Evolutionary conservation across 2,329 filamentous ascomycete species (phyloP), one percentile per base, ranked within the genome.

Genomic region (Exophiala mesophila): DNA sequence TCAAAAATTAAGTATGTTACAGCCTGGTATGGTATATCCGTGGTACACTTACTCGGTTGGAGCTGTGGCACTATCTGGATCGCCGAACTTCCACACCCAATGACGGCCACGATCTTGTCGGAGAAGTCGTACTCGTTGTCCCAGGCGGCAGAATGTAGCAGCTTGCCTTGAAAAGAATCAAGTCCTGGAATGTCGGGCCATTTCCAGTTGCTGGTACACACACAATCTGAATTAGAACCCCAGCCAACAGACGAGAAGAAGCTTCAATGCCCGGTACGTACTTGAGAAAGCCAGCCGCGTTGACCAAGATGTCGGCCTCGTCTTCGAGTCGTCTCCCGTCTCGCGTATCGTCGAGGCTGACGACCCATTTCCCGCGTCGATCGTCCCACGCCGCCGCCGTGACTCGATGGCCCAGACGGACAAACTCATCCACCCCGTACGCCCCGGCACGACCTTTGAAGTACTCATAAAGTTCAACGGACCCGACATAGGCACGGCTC

Each of bases 81-180:
- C 3, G 43, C 43, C 5, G 24, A 42, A 9, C 24, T 23, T 9
- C 43, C 43, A 7, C 24, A 24, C 3, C 43, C 43, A 16, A 81
- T 71, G 12, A 80, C 57, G 1, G 70, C 76, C 28, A 80, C 68
- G 35, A 66, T 69, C 61, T 79, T 78, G 8, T 64, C 72, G 18
- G 61, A 57, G 13, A 76, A 53, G 34, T 71, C 66, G 47, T 76
- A 76, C 24, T 65, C 72, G 73, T 74, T 38, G 30, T 63, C 54
- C 58, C 56, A 61, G n/a, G 38, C 39, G 2, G 57, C 57, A 6
- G 53, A 57, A 44, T 61, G 59, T 7, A 53, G 29, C 7, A 55
- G 36, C 12, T 55, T 49, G 4, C 57, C 57, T 21, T 54, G 47
- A 41, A 60, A 60, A 2, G 36, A 30, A 4, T 48, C 18, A 12